Evolutionary conservation across 805 yeast genomes (phyloP).

Genomic region (Barnettozyma sucrosica): DNA sequence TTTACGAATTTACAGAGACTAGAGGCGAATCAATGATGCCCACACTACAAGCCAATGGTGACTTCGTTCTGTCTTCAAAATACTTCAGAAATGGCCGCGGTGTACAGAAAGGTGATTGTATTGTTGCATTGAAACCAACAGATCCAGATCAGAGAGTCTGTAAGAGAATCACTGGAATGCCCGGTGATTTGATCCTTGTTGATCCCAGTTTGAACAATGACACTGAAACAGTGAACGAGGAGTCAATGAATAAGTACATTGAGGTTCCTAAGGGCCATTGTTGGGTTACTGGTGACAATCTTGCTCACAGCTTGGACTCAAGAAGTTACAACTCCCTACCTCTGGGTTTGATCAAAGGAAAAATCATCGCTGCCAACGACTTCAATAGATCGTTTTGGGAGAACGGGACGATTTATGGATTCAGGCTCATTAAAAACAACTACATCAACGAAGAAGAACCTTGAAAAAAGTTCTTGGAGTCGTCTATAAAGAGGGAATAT

Average conservation of each 20-base stretch:
- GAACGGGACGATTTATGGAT: conserved; percentile 41
- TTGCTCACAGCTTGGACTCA: conserved; percentile 82
- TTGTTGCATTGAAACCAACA: conserved; percentile 86
- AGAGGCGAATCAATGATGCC: conserved; percentile 96
- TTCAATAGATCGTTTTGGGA: conserved; percentile 41
- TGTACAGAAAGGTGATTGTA: conserved; percentile 76
- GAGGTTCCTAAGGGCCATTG: conserved; percentile 90
- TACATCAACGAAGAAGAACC: conserved; percentile 33
- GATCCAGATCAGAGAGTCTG: conserved; percentile 83
- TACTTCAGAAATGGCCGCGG: conserved; percentile 55
- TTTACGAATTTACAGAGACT: conserved; percentile 75
- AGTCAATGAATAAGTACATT: conserved; percentile 44
- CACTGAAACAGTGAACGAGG: conserved; percentile 16
- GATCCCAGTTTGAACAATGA: conserved; percentile 60
- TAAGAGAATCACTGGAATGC: conserved; percentile 92
- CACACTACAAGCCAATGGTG: conserved; percentile 67
- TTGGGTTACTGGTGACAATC: conserved; percentile 96
- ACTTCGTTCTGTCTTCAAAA: conserved; percentile 75
- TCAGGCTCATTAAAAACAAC: conserved; percentile 49
- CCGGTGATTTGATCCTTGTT: conserved; percentile 77
- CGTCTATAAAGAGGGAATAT: neutral
- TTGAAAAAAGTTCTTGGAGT: neutral
- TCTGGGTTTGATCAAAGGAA: conserved; percentile 81
- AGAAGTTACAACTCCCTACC: conserved; percentile 88
- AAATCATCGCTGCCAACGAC: conserved; percentile 67